phyloP scores from a whole-genome alignment of 331 rosid genomes.

The Quercus lobata region DNA sequence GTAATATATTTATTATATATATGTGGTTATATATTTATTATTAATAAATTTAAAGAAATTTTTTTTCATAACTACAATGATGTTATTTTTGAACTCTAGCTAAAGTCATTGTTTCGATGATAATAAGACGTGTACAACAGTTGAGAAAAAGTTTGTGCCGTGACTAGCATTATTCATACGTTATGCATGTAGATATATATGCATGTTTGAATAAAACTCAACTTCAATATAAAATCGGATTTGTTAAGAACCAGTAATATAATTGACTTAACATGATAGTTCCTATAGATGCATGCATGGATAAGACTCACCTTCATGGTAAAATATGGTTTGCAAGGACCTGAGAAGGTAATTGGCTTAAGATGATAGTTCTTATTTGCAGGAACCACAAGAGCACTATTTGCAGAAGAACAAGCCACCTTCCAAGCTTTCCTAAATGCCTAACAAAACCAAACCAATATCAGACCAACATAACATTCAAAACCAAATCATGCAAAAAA shows the following conservation, averaged over 20 bases:
- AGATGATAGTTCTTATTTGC: constrained; percentile 38
- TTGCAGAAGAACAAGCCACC: constrained; percentile 55
- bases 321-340: constrained; percentile 62
- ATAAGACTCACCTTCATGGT: constrained; percentile 46
- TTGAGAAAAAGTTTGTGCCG: too few species aligned
- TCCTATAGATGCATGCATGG: background rate
- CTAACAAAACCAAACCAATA: constrained; percentile 26
- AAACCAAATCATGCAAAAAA: background rate
- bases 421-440: constrained; percentile 79
- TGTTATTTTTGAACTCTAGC: too few species aligned
- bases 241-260: too few species aligned
- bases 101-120: too few species aligned
- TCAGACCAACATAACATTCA: background rate
- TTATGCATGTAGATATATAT: background rate
- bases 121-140: too few species aligned
- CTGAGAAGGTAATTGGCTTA: constrained; percentile 72
- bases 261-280: background rate
- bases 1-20: too few species aligned
- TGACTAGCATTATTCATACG: background rate
- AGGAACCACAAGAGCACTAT: constrained; percentile 56
- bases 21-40: too few species aligned
- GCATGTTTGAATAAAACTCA: too few species aligned
- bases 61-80: too few species aligned
- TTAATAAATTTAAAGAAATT: too few species aligned
- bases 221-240: too few species aligned